Conservation (phyloP, 768 basidiomycete genomes). For the Pleurotus djamor region DNA sequence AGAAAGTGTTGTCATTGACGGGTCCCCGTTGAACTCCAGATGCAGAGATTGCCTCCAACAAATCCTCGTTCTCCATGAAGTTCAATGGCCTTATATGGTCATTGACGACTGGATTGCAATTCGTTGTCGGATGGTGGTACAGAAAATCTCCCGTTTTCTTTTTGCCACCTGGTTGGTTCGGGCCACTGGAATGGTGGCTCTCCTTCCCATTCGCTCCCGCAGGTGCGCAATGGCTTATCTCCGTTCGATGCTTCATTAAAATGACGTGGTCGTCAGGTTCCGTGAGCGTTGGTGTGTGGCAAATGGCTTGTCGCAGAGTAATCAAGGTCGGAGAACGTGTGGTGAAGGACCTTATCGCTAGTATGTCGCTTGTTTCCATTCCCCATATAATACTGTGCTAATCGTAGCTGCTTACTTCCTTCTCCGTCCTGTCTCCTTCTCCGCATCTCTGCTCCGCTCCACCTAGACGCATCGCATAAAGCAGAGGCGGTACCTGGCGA, state of each 20-base stretch:
- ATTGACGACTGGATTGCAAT: constrained; percentile 84
- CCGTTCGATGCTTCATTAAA: background rate
- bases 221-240: constrained; percentile 43
- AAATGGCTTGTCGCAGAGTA: constrained; percentile 90
- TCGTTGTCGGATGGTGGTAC: constrained; percentile 89
- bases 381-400: background rate
- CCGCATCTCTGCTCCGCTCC: background rate
- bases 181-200: constrained; percentile 85
- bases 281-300: constrained; percentile 93
- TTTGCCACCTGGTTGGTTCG: constrained; percentile 88
- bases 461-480: background rate
- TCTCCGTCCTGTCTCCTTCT: background rate
- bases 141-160: constrained; percentile 90
- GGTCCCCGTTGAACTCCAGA: constrained; percentile 42
- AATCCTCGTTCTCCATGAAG: constrained; percentile 60
- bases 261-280: constrained; percentile 52
- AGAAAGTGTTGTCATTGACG: background rate
- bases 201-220: constrained; percentile 88
- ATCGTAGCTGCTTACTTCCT: no score
- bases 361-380: constrained; percentile 1
- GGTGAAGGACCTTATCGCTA: constrained; percentile 53
- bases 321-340: constrained; percentile 73
- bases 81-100: constrained; percentile 80
- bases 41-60: constrained; percentile 55
- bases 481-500: background rate